phyloP scores from a whole-genome alignment of 768 basidiomycete species.

The Ramaria rubella region DNA sequence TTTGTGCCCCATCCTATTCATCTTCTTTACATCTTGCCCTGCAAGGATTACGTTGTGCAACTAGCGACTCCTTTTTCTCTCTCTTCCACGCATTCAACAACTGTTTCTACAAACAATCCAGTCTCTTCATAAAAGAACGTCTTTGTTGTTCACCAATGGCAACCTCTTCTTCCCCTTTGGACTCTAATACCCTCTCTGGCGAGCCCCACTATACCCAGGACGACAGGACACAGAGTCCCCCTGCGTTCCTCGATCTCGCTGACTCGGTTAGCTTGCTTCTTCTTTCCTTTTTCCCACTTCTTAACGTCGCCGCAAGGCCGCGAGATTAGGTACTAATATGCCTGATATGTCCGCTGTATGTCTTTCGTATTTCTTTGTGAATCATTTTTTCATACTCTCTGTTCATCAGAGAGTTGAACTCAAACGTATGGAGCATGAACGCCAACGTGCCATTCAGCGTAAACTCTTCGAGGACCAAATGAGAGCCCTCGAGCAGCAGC shows the following conservation, averaged over 20 bases:
- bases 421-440: slow-evolving; percentile 76
- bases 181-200: slow-evolving; percentile 9
- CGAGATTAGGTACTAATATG: slow-evolving; percentile 78
- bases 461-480: slow-evolving; percentile 95
- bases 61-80: slow-evolving; percentile 8
- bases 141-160: slow-evolving; percentile 6
- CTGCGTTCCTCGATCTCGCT: slow-evolving; percentile 89
- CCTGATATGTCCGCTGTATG: slow-evolving; percentile 81
- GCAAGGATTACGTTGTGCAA: slow-evolving; percentile 11
- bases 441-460: slow-evolving; percentile 79
- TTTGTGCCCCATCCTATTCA: background rate
- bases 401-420: slow-evolving; percentile 70
- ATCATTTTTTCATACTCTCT: slow-evolving; percentile 1
- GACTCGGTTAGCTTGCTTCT: slow-evolving; percentile 64
- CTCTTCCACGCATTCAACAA: slow-evolving; percentile 1
- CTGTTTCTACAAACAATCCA: slow-evolving; percentile 1
- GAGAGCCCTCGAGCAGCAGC: slow-evolving; percentile 86
- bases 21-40: background rate
- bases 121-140: background rate
- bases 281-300: slow-evolving; percentile 9
- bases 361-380: slow-evolving; percentile 18
- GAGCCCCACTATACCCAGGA: slow-evolving; percentile 36
- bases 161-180: background rate
- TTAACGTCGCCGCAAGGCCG: slow-evolving; percentile 43
- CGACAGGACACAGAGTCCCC: slow-evolving; percentile 79